These are phyloP conservation scores for Wickerhamomyces rabaulensis DNA, from an alignment of 805 yeast species.

Conservation along the genomic window DNA sequence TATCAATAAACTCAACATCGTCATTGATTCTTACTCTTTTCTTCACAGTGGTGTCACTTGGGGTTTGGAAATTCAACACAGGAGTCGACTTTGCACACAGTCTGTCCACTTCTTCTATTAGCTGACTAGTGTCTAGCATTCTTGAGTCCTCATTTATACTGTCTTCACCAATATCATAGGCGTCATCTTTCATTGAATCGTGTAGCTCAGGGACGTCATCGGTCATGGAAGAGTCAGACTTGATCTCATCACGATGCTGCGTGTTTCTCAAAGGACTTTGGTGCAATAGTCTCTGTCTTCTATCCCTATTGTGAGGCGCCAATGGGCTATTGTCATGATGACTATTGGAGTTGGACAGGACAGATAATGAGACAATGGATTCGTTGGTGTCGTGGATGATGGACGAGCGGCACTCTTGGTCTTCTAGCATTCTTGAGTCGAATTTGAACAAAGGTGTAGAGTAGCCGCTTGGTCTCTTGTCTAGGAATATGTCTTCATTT, in stretches of 20 bases:
- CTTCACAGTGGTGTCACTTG: background rate
- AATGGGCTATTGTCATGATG: constrained; percentile 6
- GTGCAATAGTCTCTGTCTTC: background rate
- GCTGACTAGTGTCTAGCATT: background rate
- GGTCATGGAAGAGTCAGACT: background rate
- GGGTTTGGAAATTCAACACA: background rate
- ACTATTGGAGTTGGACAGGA: background rate
- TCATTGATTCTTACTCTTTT: constrained; percentile 18
- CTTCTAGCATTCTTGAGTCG: constrained; percentile 4
- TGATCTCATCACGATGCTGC: background rate
- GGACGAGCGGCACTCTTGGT: constrained; percentile 1
- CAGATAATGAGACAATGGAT: background rate
- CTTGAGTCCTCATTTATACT: background rate
- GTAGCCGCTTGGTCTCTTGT: constrained; percentile 11
- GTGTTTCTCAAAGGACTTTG: background rate
- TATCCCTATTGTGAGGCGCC: constrained; percentile 10
- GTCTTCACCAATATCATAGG: background rate
- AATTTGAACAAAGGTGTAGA: constrained; percentile 19
- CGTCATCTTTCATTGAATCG: background rate
- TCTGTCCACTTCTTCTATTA: background rate
- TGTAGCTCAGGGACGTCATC: background rate
- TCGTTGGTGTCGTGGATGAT: background rate
- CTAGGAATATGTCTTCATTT: constrained; percentile 3
- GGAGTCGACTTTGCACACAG: background rate
- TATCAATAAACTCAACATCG: constrained; percentile 7